A percentile compares a stretch with the other conserved stretches of the same genome.
Evolutionary conservation across 2,329 filamentous ascomycete species (phyloP).

Genomic region (Lizonia empirigonia): DNA sequence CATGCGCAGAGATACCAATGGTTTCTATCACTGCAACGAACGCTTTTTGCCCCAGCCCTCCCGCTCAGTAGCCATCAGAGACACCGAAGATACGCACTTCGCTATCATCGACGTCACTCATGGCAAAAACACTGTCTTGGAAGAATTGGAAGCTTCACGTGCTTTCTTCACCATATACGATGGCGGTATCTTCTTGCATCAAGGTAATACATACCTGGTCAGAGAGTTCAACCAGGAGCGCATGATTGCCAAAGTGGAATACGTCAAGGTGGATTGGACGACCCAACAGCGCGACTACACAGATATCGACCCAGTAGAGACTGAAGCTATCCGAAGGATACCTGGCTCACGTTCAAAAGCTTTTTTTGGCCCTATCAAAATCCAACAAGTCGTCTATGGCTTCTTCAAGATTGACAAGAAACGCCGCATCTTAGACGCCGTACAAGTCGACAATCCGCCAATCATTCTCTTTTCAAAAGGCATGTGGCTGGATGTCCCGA

Average conservation of each 20-base stretch:
- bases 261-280: slow-evolving; percentile 92
- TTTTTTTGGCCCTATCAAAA: slow-evolving; percentile 85
- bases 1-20: slow-evolving; percentile 73
- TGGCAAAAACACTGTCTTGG: slow-evolving; percentile 80
- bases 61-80: slow-evolving; percentile 82
- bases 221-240: slow-evolving; percentile 83
- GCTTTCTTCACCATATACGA: slow-evolving; percentile 97
- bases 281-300: slow-evolving; percentile 93
- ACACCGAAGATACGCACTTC: slow-evolving; percentile 90
- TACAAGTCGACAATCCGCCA: slow-evolving; percentile 91
- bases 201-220: slow-evolving; percentile 91
- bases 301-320: slow-evolving; percentile 91
- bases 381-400: slow-evolving; percentile 87
- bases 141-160: slow-evolving; percentile 95
- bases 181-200: slow-evolving; percentile 94
- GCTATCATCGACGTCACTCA: slow-evolving; percentile 89
- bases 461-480: slow-evolving; percentile 84
- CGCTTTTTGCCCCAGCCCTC: slow-evolving; percentile 86
- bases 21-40: slow-evolving; percentile 89
- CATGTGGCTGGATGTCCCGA: slow-evolving; percentile 94
- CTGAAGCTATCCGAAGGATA: slow-evolving; percentile 81
- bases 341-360: slow-evolving; percentile 68
- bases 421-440: slow-evolving; percentile 84
- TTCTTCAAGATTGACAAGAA: slow-evolving; percentile 96
- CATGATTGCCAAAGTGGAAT: slow-evolving; percentile 84